Evolutionary conservation across 129 eudicot species (phyloP).

Genomic region (Saussurea involucrata): DNA sequence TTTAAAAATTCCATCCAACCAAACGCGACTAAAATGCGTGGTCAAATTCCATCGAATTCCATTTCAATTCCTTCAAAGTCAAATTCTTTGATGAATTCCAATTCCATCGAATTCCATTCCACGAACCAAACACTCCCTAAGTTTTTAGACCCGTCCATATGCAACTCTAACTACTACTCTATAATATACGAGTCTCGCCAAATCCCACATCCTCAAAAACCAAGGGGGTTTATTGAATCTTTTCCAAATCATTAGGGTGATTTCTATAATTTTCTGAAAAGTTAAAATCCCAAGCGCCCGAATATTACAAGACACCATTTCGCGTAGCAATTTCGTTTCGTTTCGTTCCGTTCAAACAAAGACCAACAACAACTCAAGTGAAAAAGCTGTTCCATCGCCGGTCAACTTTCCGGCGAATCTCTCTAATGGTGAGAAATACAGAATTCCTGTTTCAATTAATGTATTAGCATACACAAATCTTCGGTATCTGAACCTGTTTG

Average conservation of each 20-base stretch:
- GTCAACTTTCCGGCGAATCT: constrained; percentile 24
- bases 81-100: too few relatives aligned
- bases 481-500: not conserved
- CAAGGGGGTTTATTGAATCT: not conserved
- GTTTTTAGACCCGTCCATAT: too few relatives aligned
- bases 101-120: too few relatives aligned
- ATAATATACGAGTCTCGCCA: too few relatives aligned
- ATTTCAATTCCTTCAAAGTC: too few relatives aligned
- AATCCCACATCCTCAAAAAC: too few relatives aligned
- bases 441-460: not conserved
- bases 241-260: constrained; percentile 1
- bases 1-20: too few relatives aligned
- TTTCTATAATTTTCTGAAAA: not conserved
- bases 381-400: constrained; percentile 2
- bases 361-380: constrained; percentile 13
- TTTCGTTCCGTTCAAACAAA: constrained; percentile 2
- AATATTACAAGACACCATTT: not conserved
- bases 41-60: too few relatives aligned
- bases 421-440: constrained; percentile 27
- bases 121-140: too few relatives aligned
- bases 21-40: too few relatives aligned
- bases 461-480: not conserved
- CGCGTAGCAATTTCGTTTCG: constrained; percentile 10
- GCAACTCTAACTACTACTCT: too few relatives aligned
- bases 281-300: constrained; percentile 5